These are phyloP conservation scores for Clarireedia hainanense DNA, from an alignment of 2,329 filamentous ascomycete genomes.

Conservation along the genomic window DNA sequence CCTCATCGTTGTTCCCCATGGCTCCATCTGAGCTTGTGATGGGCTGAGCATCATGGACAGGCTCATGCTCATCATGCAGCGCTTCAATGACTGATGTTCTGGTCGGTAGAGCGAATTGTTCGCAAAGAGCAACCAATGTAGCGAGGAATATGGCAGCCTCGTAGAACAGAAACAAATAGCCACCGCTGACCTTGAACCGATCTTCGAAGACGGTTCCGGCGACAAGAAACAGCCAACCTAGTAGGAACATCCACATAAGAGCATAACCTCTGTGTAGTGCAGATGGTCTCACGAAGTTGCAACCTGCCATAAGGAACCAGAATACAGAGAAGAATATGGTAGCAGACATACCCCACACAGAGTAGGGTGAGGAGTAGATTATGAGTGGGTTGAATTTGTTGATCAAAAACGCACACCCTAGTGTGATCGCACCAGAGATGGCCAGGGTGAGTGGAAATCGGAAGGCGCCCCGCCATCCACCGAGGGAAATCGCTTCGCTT, in stretches of 20 bases:
- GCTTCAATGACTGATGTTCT: slow-evolving; percentile 63
- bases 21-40: slow-evolving; percentile 31
- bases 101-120: slow-evolving; percentile 67
- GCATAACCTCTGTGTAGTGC: slow-evolving; percentile 77
- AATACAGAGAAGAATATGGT: slow-evolving; percentile 72
- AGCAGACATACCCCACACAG: slow-evolving; percentile 82
- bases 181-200: slow-evolving; percentile 61
- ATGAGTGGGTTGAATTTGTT: slow-evolving; percentile 83
- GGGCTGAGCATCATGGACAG: slow-evolving; percentile 22
- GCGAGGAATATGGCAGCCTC: slow-evolving; percentile 69
- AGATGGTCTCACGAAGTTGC: slow-evolving; percentile 73
- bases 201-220: slow-evolving; percentile 68
- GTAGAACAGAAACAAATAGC: slow-evolving; percentile 77
- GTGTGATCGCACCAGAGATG: slow-evolving; percentile 57
- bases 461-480: slow-evolving; percentile 76
- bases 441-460: slow-evolving; percentile 71
- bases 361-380: slow-evolving; percentile 81
- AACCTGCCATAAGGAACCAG: slow-evolving; percentile 75
- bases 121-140: slow-evolving; percentile 65
- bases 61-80: slow-evolving; percentile 42
- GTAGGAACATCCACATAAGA: slow-evolving; percentile 73
- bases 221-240: slow-evolving; percentile 68
- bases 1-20: slow-evolving; percentile 27
- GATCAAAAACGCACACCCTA: slow-evolving; percentile 67
- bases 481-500: slow-evolving; percentile 53